These are phyloP conservation scores for Chrysanthemum makinoi DNA, from an alignment of 129 eudicot genomes.

Conservation along the genomic window DNA sequence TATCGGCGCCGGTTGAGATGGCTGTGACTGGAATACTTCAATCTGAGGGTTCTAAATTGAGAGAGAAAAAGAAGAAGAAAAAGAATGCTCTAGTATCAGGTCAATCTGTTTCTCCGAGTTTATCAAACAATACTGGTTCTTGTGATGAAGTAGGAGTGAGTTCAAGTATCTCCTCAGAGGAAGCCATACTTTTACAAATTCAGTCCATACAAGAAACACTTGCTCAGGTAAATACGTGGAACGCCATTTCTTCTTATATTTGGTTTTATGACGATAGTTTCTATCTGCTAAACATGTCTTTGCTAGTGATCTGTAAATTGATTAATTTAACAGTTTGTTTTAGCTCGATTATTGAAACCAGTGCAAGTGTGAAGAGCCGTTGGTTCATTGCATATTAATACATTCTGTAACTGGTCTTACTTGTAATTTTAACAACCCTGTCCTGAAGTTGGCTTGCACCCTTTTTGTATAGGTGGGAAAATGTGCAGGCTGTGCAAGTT, in stretches of 20 bases:
- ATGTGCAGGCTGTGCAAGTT: background rate
- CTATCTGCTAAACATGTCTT: no score
- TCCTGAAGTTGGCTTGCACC: background rate
- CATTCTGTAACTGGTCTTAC: background rate
- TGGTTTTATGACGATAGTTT: no score
- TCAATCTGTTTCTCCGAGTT: constrained; percentile 44
- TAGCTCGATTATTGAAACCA: no score
- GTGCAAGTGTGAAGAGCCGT: no score
- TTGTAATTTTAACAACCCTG: background rate
- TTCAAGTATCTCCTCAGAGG: constrained; percentile 47
- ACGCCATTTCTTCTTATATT: background rate
- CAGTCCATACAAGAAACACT: constrained; percentile 62
- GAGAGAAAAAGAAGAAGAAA: constrained; percentile 62
- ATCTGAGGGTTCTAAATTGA: constrained; percentile 36
- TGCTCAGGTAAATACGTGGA: constrained; percentile 49
- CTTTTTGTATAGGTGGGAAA: constrained; percentile 6
- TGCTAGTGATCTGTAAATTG: no score
- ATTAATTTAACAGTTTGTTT: no score
- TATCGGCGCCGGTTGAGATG: constrained; percentile 28
- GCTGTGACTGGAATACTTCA: constrained; percentile 39
- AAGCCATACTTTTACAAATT: constrained; percentile 51
- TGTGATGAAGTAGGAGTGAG: constrained; percentile 48
- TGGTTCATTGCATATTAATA: background rate
- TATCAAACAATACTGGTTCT: constrained; percentile 58
- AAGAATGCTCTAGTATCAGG: constrained; percentile 60